These are phyloP conservation scores for Dioscorea alata DNA, from an alignment of 106 monocot species.

Conservation along the genomic window DNA sequence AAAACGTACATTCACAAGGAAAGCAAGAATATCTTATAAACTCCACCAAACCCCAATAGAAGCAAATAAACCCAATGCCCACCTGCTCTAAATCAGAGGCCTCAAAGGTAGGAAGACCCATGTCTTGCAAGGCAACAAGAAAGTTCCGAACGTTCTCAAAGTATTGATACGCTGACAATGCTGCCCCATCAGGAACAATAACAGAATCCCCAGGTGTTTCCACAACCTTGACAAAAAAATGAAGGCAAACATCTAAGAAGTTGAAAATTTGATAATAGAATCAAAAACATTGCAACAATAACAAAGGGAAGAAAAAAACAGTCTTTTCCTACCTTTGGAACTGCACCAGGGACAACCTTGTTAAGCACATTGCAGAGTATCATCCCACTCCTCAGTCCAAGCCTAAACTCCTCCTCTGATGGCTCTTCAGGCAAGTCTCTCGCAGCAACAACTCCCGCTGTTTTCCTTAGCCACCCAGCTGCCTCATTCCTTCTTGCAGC, in stretches of 20 bases:
- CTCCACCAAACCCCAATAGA: no score
- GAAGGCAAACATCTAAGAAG: no score
- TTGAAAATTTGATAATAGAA: no score
- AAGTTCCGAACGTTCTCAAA: constrained; percentile 98
- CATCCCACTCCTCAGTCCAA: constrained; percentile 69
- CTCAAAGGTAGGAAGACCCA: constrained; percentile 84
- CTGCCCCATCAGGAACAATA: constrained; percentile 71
- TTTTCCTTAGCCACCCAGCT: constrained; percentile 68
- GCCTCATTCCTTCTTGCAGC: constrained; percentile 75
- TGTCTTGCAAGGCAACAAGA: constrained; percentile 75
- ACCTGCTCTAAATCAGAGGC: constrained; percentile 98
- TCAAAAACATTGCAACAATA: no score
- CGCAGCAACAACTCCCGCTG: constrained; percentile 39
- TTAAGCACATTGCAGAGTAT: constrained; percentile 91
- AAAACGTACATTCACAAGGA: no score
- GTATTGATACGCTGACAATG: constrained; percentile 87
- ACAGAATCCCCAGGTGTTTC: constrained; percentile 59
- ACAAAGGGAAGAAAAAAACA: no score
- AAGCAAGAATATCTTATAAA: no score
- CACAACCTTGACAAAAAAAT: constrained; percentile 48
- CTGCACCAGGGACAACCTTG: constrained; percentile 66
- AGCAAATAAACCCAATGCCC: no score
- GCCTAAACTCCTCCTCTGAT: constrained; percentile 77
- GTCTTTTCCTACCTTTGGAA: constrained; percentile 47
- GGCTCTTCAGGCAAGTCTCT: constrained; percentile 85